Percentiles rank a stretch among this genome's conserved stretches.
These are phyloP conservation scores for Pseudocercospora macadamiae DNA, from an alignment of 2,329 filamentous ascomycete species.

Conservation along the genomic window DNA sequence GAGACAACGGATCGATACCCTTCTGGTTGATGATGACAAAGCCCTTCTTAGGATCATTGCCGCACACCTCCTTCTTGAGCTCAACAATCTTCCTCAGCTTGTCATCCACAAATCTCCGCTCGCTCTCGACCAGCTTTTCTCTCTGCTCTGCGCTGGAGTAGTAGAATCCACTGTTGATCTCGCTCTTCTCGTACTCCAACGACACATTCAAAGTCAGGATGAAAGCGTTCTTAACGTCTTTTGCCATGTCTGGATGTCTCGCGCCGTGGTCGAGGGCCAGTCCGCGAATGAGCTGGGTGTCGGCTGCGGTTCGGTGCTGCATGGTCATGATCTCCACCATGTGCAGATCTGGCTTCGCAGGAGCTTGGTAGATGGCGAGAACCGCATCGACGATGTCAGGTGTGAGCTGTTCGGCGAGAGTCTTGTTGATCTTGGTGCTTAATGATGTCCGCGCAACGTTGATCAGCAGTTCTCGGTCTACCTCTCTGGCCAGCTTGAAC, in stretches of 20 bases:
- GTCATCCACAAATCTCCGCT: slow-evolving; percentile 91
- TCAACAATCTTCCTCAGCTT: slow-evolving; percentile 98
- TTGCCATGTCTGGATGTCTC: slow-evolving; percentile 97
- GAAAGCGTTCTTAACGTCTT: slow-evolving; percentile 90
- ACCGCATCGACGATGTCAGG: slow-evolving; percentile 96
- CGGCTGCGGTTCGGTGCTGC: slow-evolving; percentile 94
- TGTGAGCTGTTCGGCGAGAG: slow-evolving; percentile 86
- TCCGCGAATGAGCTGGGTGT: slow-evolving; percentile 93
- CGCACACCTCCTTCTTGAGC: slow-evolving; percentile 96
- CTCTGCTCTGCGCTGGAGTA: slow-evolving; percentile 96
- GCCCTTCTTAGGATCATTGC: slow-evolving; percentile 86
- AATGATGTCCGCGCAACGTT: slow-evolving; percentile 93
- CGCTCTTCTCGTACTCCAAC: slow-evolving; percentile 97
- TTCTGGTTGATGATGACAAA: slow-evolving; percentile 99
- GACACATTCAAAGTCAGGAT: slow-evolving; percentile 96
- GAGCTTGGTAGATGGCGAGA: slow-evolving; percentile 86
- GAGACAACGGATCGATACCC: slow-evolving; percentile 93
- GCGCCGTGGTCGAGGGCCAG: slow-evolving; percentile 93
- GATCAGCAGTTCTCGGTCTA: slow-evolving; percentile 91
- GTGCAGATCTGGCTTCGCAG: slow-evolving; percentile 92
- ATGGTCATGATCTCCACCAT: slow-evolving; percentile 99
- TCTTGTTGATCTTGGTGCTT: slow-evolving; percentile 89
- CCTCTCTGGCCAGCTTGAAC: slow-evolving; percentile 86
- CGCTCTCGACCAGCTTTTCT: slow-evolving; percentile 96
- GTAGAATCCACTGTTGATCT: slow-evolving; percentile 99